Percentiles rank a stretch among this genome's conserved stretches.
Evolutionary conservation across 352 stramenopile species (phyloP).

Genomic region (Pythium brassicae): DNA sequence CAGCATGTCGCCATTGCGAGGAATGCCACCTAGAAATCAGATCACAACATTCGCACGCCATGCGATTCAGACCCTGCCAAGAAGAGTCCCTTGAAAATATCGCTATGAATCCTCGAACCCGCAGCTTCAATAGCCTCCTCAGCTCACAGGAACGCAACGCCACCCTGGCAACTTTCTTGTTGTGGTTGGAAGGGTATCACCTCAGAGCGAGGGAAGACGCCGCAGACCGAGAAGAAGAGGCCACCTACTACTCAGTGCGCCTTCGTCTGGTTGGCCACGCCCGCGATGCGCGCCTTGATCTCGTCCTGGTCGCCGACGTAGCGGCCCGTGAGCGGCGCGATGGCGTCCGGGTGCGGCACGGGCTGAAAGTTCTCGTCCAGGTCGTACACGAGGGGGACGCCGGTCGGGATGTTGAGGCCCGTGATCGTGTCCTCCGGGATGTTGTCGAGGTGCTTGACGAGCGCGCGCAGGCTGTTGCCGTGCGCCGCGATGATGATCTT

Average conservation of each 20-base stretch:
- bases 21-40: too few species aligned
- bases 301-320: conserved; percentile 95
- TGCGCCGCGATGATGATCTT: conserved; percentile 97
- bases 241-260: conserved; percentile 35
- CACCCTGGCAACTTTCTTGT: too few species aligned
- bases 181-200: too few species aligned
- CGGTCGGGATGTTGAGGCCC: conserved; percentile 97
- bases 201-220: too few species aligned
- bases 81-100: too few species aligned
- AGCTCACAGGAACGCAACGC: too few species aligned
- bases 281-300: conserved; percentile 95
- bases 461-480: conserved; percentile 96
- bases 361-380: conserved; percentile 97
- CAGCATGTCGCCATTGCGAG: too few species aligned
- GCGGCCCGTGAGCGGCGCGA: conserved; percentile 72
- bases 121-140: too few species aligned
- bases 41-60: too few species aligned
- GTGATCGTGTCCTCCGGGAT: conserved; percentile 97
- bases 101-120: too few species aligned
- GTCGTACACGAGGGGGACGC: conserved; percentile 95
- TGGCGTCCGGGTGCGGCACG: conserved; percentile 91
- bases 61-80: too few species aligned
- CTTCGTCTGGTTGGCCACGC: conserved; percentile 96
- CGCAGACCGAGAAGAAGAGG: not conserved
- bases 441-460: conserved; percentile 98